Evolutionary conservation across 2,329 filamentous ascomycete species (phyloP).

Genomic region (Dactylellina leptospora): DNA sequence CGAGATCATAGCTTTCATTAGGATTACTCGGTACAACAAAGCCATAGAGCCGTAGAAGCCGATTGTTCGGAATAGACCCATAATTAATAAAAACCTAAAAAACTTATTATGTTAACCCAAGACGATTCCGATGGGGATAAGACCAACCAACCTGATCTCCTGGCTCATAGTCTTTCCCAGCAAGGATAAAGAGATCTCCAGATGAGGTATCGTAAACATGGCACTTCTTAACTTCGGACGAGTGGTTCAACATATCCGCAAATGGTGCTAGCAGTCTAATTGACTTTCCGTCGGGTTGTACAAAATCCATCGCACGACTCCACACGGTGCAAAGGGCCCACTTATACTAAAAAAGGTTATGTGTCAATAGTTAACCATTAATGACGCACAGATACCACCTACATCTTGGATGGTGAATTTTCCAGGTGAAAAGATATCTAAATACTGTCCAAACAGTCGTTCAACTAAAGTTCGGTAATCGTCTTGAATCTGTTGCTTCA

Average conservation of each 20-base stretch:
- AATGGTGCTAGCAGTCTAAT: conserved; percentile 58
- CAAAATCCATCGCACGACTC: conserved; percentile 60
- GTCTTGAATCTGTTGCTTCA: conserved; percentile 57
- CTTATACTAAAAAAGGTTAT: conserved; percentile 58
- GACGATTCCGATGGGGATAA: conserved; percentile 17
- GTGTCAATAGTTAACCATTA: conserved; percentile 9
- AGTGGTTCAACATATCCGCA: conserved; percentile 61
- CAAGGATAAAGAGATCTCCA: conserved; percentile 59
- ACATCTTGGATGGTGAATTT: conserved; percentile 60
- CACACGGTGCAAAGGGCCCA: conserved; percentile 58
- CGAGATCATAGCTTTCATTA: conserved; percentile 60
- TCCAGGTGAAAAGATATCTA: conserved; percentile 59
- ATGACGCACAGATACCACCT: conserved; percentile 54
- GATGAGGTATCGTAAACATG: conserved; percentile 59
- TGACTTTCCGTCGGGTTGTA: conserved; percentile 12
- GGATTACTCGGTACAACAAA: conserved; percentile 60
- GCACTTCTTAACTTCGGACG: conserved; percentile 59
- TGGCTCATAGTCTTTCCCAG: conserved; percentile 54
- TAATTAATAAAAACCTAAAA: conserved; percentile 60
- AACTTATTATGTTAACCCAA: conserved; percentile 9
- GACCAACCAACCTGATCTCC: conserved; percentile 59
- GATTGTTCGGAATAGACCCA: conserved; percentile 59
- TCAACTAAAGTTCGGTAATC: conserved; percentile 58
- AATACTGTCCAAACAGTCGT: conserved; percentile 58
- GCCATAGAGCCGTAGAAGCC: conserved; percentile 60